Evolutionary conservation across 164 flowering plant species (phyloP), one percentile per base, ranked within the genome.

Genomic region (Warburgia ugandensis): DNA sequence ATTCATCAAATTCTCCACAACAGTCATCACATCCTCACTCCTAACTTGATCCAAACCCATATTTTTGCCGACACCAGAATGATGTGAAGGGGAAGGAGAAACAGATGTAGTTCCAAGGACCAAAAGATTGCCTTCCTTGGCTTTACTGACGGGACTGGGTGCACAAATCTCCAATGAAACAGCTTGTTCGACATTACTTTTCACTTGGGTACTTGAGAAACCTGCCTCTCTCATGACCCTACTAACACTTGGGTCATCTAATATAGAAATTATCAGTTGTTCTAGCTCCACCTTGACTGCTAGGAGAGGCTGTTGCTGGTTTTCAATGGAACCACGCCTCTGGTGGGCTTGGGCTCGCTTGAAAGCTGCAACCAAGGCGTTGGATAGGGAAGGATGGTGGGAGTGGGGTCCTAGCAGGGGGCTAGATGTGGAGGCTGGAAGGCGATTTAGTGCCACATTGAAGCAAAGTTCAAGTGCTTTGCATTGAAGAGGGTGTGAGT

Each of bases 161-260:
- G 77, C 48, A 33, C 73, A 76, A 3, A 75, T 71, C 58, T 84
- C 85, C 28, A 74, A 58, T 35, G 97, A 79, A 1, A 80, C 75
- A 14, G 81, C 80, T 70, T 83, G 78, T 38, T 92, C 96, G 1
- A 92, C 89, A 38, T 88, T 84, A 68, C 68, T 74, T 60, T 92
- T 92, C 45, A 92, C 94, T 57, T 84, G 91, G 21, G 94, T 74
- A 56, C 99, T 92, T 1, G 94, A 80, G 56, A 92, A 92, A 32
- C 96, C 95, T 22, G 99, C 99, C 59, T 92, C 99, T 59, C 80
- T 79, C 99, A 92, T 92, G 51, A 88, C 99, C 62, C 99, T 66
- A 56, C 99, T 92, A 10, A 92, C 98, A 58, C 98, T 91, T 4
- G 98, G 97, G 66, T 91, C 98, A 60, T 91, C 98, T 13, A 91